These are phyloP conservation scores for Xylariaceae sp. DNA, from an alignment of 2,329 filamentous ascomycete genomes.

Conservation along the genomic window DNA sequence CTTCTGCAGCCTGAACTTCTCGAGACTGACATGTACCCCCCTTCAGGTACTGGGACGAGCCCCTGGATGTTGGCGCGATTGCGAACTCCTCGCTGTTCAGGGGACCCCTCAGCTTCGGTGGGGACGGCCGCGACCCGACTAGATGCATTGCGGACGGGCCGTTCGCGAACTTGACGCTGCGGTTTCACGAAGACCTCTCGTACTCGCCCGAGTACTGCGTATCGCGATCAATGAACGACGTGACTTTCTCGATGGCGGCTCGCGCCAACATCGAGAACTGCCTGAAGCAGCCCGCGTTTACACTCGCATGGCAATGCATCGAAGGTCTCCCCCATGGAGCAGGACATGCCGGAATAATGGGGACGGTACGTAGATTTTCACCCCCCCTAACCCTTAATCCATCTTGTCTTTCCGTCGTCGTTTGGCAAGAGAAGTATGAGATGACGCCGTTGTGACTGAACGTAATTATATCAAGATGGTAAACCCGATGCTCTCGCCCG, in stretches of 20 bases:
- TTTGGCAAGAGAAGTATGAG: not conserved
- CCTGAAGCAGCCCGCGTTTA: slow-evolving; percentile 14
- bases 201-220: slow-evolving; percentile 34
- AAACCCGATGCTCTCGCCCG: slow-evolving; percentile 31
- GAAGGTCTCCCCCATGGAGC: slow-evolving; percentile 30
- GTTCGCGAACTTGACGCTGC: slow-evolving; percentile 43
- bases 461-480: no score
- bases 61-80: slow-evolving; percentile 39
- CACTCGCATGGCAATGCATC: slow-evolving; percentile 27
- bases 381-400: no score
- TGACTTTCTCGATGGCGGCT: slow-evolving; percentile 15
- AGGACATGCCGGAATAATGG: slow-evolving; percentile 31
- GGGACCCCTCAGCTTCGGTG: slow-evolving; percentile 41
- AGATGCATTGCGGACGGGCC: slow-evolving; percentile 44
- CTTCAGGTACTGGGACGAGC: slow-evolving; percentile 46
- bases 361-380: slow-evolving; percentile 23
- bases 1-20: no score
- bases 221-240: slow-evolving; percentile 33
- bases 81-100: slow-evolving; percentile 39
- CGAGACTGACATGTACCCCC: no score
- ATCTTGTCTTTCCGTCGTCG: no score
- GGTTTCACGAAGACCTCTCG: slow-evolving; percentile 36
- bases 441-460: no score
- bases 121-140: slow-evolving; percentile 35
- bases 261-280: slow-evolving; percentile 26